A percentile compares a stretch with the other conserved stretches of the same genome.
Evolutionary conservation across 495 filamentous ascomycete genomes (phyloP).

Genomic region (Penicillium steckii): DNA sequence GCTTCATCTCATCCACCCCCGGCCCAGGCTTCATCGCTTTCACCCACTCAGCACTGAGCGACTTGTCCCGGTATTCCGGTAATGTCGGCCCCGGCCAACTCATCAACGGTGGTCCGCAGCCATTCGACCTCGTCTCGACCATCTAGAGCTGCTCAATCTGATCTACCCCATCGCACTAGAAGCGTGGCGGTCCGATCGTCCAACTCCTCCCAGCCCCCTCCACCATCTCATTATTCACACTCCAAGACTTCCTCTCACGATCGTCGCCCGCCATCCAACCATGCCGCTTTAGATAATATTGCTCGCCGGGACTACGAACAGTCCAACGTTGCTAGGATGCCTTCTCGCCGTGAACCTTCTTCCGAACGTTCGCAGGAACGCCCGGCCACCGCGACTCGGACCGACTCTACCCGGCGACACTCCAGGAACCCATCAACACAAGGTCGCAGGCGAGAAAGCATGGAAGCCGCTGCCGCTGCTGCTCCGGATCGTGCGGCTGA

Average conservation of each 20-base stretch:
- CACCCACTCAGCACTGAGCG: background rate
- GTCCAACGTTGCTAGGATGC: slow-evolving; percentile 45
- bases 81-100: slow-evolving; percentile 53
- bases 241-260: slow-evolving; percentile 53
- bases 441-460: slow-evolving; percentile 47
- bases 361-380: slow-evolving; percentile 51
- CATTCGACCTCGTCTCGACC: slow-evolving; percentile 56
- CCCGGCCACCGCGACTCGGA: slow-evolving; percentile 46
- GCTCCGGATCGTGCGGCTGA: slow-evolving; percentile 41
- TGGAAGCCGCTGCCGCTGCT: slow-evolving; percentile 53
- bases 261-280: slow-evolving; percentile 48
- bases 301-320: slow-evolving; percentile 60
- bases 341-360: slow-evolving; percentile 54
- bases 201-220: slow-evolving; percentile 35
- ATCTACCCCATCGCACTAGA: slow-evolving; percentile 57
- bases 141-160: slow-evolving; percentile 41
- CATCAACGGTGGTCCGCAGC: slow-evolving; percentile 50
- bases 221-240: slow-evolving; percentile 38
- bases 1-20: slow-evolving; percentile 4
- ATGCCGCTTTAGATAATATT: slow-evolving; percentile 51
- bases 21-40: background rate
- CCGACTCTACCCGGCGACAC: slow-evolving; percentile 48
- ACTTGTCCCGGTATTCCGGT: slow-evolving; percentile 14
- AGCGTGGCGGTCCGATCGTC: slow-evolving; percentile 51
- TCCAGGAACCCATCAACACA: slow-evolving; percentile 46